Evolutionary conservation across 192 early-diverging fungal genomes (phyloP).

Genomic region (Backusella mclennaniae): DNA sequence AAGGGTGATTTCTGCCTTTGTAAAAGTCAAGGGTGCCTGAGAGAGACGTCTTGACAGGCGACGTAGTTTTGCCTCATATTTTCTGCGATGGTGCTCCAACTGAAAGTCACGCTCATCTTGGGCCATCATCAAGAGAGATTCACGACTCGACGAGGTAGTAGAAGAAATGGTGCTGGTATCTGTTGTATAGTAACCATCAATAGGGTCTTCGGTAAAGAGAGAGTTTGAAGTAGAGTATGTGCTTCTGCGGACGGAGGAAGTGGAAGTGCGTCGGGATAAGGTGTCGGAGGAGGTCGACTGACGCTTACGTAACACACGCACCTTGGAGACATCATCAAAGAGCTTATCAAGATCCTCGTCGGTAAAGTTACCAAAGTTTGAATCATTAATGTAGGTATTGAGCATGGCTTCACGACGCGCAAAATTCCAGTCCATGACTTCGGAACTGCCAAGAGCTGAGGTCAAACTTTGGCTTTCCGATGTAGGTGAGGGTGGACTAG

Average conservation of each 20-base stretch:
- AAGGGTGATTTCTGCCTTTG: constrained; percentile 42
- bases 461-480: not conserved
- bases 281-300: constrained; percentile 20
- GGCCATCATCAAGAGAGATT: constrained; percentile 31
- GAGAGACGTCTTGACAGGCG: constrained; percentile 32
- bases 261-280: constrained; percentile 15
- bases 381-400: constrained; percentile 38
- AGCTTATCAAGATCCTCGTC: constrained; percentile 54
- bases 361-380: constrained; percentile 49
- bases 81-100: constrained; percentile 47
- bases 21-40: constrained; percentile 32
- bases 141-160: not conserved
- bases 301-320: constrained; percentile 32
- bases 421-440: constrained; percentile 73
- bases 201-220: not conserved
- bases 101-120: constrained; percentile 52
- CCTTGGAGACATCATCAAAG: constrained; percentile 58
- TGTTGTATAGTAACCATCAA: constrained; percentile 14
- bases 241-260: constrained; percentile 15
- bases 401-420: constrained; percentile 68
- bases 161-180: constrained; percentile 9
- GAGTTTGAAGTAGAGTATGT: constrained; percentile 13
- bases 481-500: constrained; percentile 8
- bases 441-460: constrained; percentile 26
- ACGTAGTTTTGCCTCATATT: constrained; percentile 50